A percentile compares a stretch with the other conserved stretches of the same genome.
These are phyloP conservation scores for Sordariomycetes sp. DNA, from an alignment of 2,329 filamentous ascomycete genomes.

Conservation along the genomic window DNA sequence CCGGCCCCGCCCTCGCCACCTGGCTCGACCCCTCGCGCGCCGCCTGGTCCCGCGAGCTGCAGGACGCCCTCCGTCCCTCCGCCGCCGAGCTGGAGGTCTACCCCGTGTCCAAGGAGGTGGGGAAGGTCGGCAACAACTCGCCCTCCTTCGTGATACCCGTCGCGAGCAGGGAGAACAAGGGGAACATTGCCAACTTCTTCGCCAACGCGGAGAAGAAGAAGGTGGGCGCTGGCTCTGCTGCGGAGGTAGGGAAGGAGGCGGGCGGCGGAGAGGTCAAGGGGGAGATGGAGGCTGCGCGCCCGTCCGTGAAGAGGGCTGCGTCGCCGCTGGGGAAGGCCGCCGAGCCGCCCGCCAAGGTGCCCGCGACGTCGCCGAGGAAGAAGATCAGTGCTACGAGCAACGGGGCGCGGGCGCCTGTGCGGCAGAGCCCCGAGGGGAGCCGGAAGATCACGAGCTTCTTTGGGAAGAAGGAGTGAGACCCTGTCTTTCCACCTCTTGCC, in stretches of 20 bases:
- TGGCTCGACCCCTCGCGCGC: conserved; percentile 69
- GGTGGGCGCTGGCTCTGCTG: neutral
- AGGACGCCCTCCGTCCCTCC: conserved; percentile 70
- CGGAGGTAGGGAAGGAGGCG: neutral
- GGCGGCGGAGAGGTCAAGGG: neutral
- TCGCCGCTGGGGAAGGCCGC: neutral
- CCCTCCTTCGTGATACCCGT: conserved; percentile 74
- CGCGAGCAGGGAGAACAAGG: conserved; percentile 78
- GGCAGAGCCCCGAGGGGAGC: neutral
- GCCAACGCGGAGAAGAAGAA: conserved; percentile 30
- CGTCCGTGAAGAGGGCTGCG: neutral
- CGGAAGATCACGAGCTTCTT: conserved; percentile 5
- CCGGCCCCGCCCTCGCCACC: conserved; percentile 54
- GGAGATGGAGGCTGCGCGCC: neutral
- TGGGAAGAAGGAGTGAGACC: neutral
- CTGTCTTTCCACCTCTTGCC: neutral
- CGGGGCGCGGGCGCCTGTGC: neutral
- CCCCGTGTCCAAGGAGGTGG: conserved; percentile 77
- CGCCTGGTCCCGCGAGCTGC: conserved; percentile 70
- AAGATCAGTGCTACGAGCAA: conserved; percentile 1
- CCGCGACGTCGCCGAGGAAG: neutral
- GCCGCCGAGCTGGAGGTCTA: conserved; percentile 74
- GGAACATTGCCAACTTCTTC: conserved; percentile 92
- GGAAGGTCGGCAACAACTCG: conserved; percentile 89
- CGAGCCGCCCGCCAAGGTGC: neutral